Conservation (phyloP, 2,329 filamentous ascomycete genomes). For the Neospermospora avenae region DNA sequence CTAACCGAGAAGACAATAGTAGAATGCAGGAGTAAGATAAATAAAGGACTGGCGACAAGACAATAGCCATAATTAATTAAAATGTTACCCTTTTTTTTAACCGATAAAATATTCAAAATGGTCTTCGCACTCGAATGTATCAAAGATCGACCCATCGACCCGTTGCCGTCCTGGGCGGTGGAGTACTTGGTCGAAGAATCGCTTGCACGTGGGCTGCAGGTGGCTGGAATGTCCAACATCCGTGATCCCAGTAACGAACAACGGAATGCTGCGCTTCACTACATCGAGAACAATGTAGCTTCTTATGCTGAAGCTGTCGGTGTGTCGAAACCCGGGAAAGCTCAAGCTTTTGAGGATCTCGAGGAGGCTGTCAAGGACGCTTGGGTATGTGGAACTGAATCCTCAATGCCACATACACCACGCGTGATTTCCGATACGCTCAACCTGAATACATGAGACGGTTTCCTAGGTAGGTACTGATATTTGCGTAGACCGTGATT, state of each 20-base stretch:
- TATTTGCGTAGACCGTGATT: slow-evolving; percentile 30
- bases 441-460: too few relatives aligned
- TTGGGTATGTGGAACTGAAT: slow-evolving; percentile 33
- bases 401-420: too few relatives aligned
- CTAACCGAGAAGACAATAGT: neutral
- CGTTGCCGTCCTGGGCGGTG: slow-evolving; percentile 42
- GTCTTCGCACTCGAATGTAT: slow-evolving; percentile 1
- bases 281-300: slow-evolving; percentile 38
- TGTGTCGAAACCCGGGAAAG: neutral
- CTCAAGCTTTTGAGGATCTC: slow-evolving; percentile 18
- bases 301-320: neutral
- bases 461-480: too few relatives aligned
- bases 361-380: slow-evolving; percentile 28
- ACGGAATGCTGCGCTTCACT: slow-evolving; percentile 38
- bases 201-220: slow-evolving; percentile 40
- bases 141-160: slow-evolving; percentile 33
- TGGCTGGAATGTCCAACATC: slow-evolving; percentile 43
- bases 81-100: neutral
- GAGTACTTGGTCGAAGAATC: slow-evolving; percentile 43
- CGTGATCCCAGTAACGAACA: slow-evolving; percentile 41
- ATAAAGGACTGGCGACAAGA: neutral
- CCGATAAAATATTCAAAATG: slow-evolving; percentile 1
- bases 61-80: too few relatives aligned
- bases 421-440: too few relatives aligned
- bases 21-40: neutral